These are phyloP conservation scores for Neurospora sp. DNA, from an alignment of 495 filamentous ascomycete genomes.

Conservation along the genomic window DNA sequence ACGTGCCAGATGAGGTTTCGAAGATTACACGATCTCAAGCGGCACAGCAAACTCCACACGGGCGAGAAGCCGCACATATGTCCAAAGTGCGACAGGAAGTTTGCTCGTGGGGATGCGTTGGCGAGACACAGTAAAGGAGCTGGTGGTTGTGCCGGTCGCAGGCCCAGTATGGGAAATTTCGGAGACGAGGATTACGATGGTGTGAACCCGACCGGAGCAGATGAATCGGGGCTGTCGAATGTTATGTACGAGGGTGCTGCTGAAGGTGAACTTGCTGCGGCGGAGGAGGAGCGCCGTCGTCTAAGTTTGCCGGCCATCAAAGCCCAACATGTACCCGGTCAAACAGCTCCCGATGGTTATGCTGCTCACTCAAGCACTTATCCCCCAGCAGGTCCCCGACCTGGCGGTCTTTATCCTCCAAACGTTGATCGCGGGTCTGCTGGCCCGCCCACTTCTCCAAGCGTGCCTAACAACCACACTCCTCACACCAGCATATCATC, in stretches of 20 bases:
- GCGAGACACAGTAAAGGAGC: constrained; percentile 93
- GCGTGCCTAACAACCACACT: constrained; percentile 31
- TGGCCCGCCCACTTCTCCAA: constrained; percentile 43
- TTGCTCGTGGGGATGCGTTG: constrained; percentile 89
- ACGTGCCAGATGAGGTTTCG: constrained; percentile 86
- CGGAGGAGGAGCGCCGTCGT: constrained; percentile 42
- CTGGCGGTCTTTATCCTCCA: constrained; percentile 52
- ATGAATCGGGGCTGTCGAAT: constrained; percentile 70
- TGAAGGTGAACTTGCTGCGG: constrained; percentile 25
- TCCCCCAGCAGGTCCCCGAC: constrained; percentile 52
- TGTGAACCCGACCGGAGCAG: constrained; percentile 42
- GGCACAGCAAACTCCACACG: constrained; percentile 92
- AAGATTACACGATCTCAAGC: constrained; percentile 88
- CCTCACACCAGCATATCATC: constrained; percentile 39
- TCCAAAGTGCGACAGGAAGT: constrained; percentile 83
- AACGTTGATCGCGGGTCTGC: constrained; percentile 39
- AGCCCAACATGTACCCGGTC: constrained; percentile 52
- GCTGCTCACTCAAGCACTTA: constrained; percentile 55
- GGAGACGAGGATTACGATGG: constrained; percentile 64
- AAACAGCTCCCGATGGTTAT: constrained; percentile 32
- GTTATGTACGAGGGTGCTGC: constrained; percentile 58
- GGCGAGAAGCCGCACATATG: constrained; percentile 93
- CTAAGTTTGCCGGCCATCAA: constrained; percentile 63
- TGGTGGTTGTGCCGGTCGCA: constrained; percentile 85
- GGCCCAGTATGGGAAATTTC: constrained; percentile 80